Evolutionary conservation across 2,329 filamentous ascomycete genomes (phyloP).

Genomic region (Ascochyta koolunga): DNA sequence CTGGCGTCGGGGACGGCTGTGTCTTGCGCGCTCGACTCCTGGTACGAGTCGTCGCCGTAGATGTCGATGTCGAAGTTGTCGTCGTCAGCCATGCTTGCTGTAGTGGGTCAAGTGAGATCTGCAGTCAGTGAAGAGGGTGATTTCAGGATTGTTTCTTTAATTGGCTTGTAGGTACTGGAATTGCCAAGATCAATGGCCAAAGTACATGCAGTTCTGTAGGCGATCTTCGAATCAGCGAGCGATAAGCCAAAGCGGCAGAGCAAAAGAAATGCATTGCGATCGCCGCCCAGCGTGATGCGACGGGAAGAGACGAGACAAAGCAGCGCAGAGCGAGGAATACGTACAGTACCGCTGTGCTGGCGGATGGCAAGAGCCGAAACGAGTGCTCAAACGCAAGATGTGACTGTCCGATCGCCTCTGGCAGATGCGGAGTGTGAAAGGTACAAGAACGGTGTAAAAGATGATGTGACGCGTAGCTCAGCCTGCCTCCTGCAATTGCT

Average conservation of each 20-base stretch:
- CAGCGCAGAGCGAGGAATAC: conserved; percentile 46
- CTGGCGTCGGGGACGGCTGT: conserved; percentile 30
- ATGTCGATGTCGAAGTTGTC: conserved; percentile 76
- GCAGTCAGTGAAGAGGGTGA: conserved; percentile 28
- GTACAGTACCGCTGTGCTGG: conserved; percentile 47
- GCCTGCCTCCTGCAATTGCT: conserved; percentile 34
- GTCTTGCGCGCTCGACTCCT: conserved; percentile 34
- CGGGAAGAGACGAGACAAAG: conserved; percentile 20
- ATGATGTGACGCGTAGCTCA: conserved; percentile 35
- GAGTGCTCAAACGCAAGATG: conserved; percentile 41
- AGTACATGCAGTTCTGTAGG: conserved; percentile 48
- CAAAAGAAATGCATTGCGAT: conserved; percentile 18
- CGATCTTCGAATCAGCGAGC: conserved; percentile 45
- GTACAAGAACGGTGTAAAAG: conserved; percentile 44
- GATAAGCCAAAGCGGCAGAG: conserved; percentile 28
- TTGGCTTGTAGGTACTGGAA: conserved; percentile 50
- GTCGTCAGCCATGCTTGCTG: conserved; percentile 60
- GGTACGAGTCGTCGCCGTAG: conserved; percentile 64
- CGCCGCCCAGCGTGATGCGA: conserved; percentile 21
- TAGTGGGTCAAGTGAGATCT: conserved; percentile 30
- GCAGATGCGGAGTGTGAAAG: conserved; percentile 47
- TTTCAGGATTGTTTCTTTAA: conserved; percentile 41
- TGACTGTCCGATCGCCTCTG: conserved; percentile 48
- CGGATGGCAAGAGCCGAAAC: conserved; percentile 40
- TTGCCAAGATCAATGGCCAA: conserved; percentile 42